Conservation (phyloP, 129 eudicot genomes). For the Flaveria linearis region DNA sequence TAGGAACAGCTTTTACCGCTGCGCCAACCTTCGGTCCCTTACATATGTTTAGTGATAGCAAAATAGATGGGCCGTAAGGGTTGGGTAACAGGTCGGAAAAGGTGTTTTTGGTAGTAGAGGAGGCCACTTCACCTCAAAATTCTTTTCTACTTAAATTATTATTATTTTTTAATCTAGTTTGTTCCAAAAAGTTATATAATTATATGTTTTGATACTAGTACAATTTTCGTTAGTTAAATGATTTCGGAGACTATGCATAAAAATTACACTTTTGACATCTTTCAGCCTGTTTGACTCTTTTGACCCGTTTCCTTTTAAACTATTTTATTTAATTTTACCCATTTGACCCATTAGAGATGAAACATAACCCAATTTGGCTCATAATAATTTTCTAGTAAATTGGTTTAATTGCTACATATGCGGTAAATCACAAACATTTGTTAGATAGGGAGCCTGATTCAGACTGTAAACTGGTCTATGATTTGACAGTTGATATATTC, state of each 20-base stretch:
- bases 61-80: neutral
- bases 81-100: neutral
- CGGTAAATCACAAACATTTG: neutral
- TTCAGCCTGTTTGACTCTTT: neutral
- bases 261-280: neutral
- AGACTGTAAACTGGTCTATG: slow-evolving; percentile 10
- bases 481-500: neutral
- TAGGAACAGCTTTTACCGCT: no score
- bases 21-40: no score
- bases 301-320: neutral
- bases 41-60: neutral
- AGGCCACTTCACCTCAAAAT: neutral
- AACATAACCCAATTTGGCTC: neutral
- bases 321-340: neutral
- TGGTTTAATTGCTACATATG: neutral
- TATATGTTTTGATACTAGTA: neutral
- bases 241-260: neutral
- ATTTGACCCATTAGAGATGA: neutral
- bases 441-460: neutral
- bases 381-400: neutral
- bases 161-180: neutral
- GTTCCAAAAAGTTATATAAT: neutral
- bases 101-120: neutral
- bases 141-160: neutral
- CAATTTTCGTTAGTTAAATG: neutral